Evolutionary conservation across 768 basidiomycete genomes (phyloP), one percentile per base, ranked within the genome.

Genomic region (Mycena rosella): DNA sequence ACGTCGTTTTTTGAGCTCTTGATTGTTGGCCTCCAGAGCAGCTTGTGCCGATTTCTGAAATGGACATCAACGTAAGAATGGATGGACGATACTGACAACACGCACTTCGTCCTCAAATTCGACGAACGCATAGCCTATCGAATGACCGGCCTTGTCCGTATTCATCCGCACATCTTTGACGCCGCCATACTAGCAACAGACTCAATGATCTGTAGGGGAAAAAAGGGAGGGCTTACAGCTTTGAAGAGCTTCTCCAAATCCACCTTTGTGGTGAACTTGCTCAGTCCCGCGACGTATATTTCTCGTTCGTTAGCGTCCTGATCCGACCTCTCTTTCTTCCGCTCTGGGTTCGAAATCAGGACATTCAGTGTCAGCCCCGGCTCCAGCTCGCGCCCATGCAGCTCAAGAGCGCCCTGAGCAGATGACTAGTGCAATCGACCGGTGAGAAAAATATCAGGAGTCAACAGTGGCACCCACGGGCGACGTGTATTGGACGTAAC

Each of bases 51-150:
- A 86, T 70, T 85, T 84, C 94, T 96, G 69, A 22, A 72, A 36
- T 20, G 14, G 51, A 15, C 22, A 56, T 56, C 29, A 47, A 10
- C 14, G 68, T 20, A 45, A 24, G 8, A 1, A 11, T 44, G 22
- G 32, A 27, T 11, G 26, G 32, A 27, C 10, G 26, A 44, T 26
- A 24, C 24, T 22, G 44, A 44, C 15, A 55, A 6, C 8, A 74
- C 85, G 51, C 66, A 95, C 96, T 83, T 93, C 91, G 22, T 88
- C 84, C 66, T 93, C 91, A 74, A 94, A 99, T 75, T 98, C 96
- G 34, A 99, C 83, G 73, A 99, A 99, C 0, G 94, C 96, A 74
- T 94, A 96, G 1, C 98, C 96, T 76, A 89, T 96, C 32, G 85
- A 85, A 54, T 87, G 83, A 0, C 90, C 91, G 48, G 87, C 85